phyloP scores from a whole-genome alignment of 352 stramenopile genomes.

The Globisporangium acanthophoron region DNA sequence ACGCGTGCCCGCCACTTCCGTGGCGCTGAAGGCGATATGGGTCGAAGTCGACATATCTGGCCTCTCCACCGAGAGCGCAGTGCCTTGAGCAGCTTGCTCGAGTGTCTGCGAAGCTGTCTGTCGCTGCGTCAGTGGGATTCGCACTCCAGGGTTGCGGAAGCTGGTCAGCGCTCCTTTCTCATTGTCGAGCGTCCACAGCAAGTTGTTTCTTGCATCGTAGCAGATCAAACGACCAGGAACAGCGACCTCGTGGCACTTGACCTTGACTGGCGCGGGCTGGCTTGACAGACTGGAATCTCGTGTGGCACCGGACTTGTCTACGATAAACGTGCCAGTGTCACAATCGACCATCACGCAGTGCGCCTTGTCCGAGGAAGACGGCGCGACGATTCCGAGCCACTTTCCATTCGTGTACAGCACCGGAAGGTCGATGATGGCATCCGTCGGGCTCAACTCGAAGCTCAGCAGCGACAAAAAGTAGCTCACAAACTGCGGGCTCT shows the following conservation, averaged over 20 bases:
- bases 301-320: background rate
- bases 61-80: background rate
- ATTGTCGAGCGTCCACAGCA: slow-evolving; percentile 35
- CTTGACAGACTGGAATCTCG: background rate
- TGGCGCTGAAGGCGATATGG: background rate
- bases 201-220: slow-evolving; percentile 48
- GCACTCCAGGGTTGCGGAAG: slow-evolving; percentile 39
- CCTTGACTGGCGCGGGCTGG: background rate
- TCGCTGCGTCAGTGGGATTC: slow-evolving; percentile 35
- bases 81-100: background rate
- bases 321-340: slow-evolving; percentile 19
- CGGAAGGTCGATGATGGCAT: slow-evolving; percentile 18
- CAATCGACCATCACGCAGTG: slow-evolving; percentile 51
- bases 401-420: slow-evolving; percentile 39
- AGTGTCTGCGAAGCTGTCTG: slow-evolving; percentile 3
- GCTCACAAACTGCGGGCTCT: slow-evolving; percentile 27
- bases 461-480: slow-evolving; percentile 34
- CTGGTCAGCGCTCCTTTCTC: slow-evolving; percentile 23
- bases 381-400: slow-evolving; percentile 24
- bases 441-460: slow-evolving; percentile 18
- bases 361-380: slow-evolving; percentile 13
- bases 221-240: slow-evolving; percentile 24
- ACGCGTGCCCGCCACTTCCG: slow-evolving; percentile 16
- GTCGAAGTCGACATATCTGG: background rate
- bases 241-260: slow-evolving; percentile 23